These are phyloP conservation scores for Lactarius sanguifluus DNA, from an alignment of 768 basidiomycete genomes.

Conservation along the genomic window DNA sequence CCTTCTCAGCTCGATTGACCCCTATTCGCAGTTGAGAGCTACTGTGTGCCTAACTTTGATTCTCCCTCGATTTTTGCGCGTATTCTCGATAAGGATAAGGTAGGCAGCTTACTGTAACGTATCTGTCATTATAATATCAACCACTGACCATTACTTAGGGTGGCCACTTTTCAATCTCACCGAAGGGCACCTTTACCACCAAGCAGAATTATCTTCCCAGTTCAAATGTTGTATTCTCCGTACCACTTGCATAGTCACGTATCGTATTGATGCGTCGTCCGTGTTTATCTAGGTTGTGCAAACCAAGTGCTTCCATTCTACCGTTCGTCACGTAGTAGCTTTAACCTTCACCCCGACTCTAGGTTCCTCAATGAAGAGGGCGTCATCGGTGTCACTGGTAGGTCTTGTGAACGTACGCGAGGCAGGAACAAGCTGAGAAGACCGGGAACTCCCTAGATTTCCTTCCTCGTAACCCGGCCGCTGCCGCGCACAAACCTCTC, in stretches of 20 bases:
- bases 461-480: slow-evolving; percentile 61
- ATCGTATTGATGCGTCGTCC: slow-evolving; percentile 5
- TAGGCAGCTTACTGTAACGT: slow-evolving; percentile 21
- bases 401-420: slow-evolving; percentile 8
- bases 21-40: slow-evolving; percentile 69
- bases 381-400: slow-evolving; percentile 80
- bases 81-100: slow-evolving; percentile 82
- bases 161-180: slow-evolving; percentile 90
- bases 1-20: slow-evolving; percentile 3
- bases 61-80: slow-evolving; percentile 91
- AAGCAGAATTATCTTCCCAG: slow-evolving; percentile 84
- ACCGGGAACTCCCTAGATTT: slow-evolving; percentile 52
- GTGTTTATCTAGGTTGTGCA: slow-evolving; percentile 59
- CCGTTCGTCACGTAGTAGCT: background rate
- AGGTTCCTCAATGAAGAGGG: slow-evolving; percentile 85
- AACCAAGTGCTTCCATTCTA: slow-evolving; percentile 56
- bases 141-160: slow-evolving; percentile 46
- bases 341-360: slow-evolving; percentile 3
- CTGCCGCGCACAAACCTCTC: slow-evolving; percentile 54
- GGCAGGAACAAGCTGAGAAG: background rate
- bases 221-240: slow-evolving; percentile 57
- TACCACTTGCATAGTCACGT: background rate
- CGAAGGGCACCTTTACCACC: slow-evolving; percentile 62
- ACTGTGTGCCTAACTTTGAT: slow-evolving; percentile 92
- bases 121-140: background rate